Evolutionary conservation across 176 grass and related monocot species (phyloP).

Genomic region (Hsuehochloa calcarea): DNA sequence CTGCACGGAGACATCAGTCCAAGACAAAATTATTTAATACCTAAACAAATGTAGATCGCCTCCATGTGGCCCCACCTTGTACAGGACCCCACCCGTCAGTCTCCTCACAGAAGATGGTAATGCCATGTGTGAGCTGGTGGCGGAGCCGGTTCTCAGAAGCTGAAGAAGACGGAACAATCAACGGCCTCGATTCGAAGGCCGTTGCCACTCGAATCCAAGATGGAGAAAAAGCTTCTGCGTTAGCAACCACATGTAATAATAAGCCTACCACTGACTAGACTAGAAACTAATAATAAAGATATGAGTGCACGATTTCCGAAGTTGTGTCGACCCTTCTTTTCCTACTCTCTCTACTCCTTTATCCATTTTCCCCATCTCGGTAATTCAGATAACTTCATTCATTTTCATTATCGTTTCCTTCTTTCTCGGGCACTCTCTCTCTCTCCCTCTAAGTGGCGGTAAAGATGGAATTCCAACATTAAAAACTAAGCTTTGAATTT

Average conservation of each 20-base stretch:
- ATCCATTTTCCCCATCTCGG: neutral
- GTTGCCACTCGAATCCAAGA: constrained; percentile 32
- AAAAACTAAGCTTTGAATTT: too few relatives aligned
- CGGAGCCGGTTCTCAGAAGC: constrained; percentile 9
- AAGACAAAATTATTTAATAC: constrained; percentile 57
- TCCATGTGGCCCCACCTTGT: neutral
- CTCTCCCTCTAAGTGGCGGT: too few relatives aligned
- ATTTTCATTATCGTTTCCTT: neutral
- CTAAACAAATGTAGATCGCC: constrained; percentile 33
- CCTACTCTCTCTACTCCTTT: neutral
- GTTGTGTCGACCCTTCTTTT: neutral
- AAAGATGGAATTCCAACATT: too few relatives aligned
- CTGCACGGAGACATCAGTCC: constrained; percentile 34
- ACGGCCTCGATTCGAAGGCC: constrained; percentile 67
- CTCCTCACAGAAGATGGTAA: constrained; percentile 1
- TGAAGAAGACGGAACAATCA: constrained; percentile 57
- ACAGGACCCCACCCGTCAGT: constrained; percentile 31
- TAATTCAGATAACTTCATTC: neutral
- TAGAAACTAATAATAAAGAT: constrained; percentile 27
- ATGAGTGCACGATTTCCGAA: constrained; percentile 29
- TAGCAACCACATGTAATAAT: constrained; percentile 17
- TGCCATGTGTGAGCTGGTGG: constrained; percentile 29
- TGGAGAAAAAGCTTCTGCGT: neutral
- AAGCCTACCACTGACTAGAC: constrained; percentile 16
- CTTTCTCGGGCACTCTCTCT: constrained; percentile 1